These are phyloP conservation scores for Chytridium lagenaria DNA, from an alignment of 371 early-diverging fungal species.

Conservation along the genomic window DNA sequence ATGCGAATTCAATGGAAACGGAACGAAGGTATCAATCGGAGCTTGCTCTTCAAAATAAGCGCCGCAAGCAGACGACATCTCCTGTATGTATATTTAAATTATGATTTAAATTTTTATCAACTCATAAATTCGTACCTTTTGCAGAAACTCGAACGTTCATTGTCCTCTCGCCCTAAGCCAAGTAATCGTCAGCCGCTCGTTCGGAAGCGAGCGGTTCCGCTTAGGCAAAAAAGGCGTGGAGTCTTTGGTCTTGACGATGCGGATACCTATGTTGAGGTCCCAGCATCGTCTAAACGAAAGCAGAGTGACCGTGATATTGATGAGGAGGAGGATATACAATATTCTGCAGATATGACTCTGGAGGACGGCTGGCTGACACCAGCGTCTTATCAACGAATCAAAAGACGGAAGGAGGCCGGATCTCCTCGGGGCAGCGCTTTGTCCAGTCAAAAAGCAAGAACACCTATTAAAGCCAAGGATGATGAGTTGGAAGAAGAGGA, in stretches of 20 bases:
- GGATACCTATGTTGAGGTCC: not conserved
- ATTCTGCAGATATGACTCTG: not conserved
- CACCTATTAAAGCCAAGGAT: too few relatives aligned
- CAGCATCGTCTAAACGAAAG: not conserved
- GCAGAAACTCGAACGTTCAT: not conserved
- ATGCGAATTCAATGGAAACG: too few relatives aligned
- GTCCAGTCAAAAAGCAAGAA: too few relatives aligned
- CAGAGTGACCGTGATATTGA: constrained; percentile 5
- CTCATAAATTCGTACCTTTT: too few relatives aligned
- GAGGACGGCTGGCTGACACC: constrained; percentile 25
- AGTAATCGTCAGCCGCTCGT: not conserved
- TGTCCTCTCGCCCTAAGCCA: not conserved
- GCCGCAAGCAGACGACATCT: not conserved
- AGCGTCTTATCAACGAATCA: not conserved
- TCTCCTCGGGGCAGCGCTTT: not conserved
- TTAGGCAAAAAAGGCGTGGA: not conserved
- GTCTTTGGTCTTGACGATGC: constrained; percentile 8
- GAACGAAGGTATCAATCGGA: not conserved
- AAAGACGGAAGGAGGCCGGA: not conserved
- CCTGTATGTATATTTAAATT: not conserved
- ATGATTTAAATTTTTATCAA: not conserved
- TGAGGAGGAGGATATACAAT: not conserved
- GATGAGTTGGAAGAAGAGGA: too few relatives aligned
- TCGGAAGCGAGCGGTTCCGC: constrained; percentile 3
- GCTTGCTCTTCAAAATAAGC: not conserved